phyloP scores from a whole-genome alignment of 1,284 basidiomycete species.

The Calocybe gambosa region DNA sequence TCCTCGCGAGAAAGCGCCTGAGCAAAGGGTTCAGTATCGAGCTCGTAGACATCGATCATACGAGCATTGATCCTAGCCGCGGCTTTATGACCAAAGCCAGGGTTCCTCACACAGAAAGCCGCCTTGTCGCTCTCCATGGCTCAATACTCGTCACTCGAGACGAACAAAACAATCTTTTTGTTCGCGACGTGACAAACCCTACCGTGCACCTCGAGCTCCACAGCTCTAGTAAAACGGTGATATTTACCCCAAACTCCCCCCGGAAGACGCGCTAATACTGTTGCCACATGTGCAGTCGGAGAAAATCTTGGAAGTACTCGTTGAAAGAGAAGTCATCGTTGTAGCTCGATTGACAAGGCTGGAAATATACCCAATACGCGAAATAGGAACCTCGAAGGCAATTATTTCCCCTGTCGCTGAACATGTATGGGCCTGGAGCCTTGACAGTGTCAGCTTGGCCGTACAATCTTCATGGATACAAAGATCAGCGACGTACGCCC shows the following conservation, averaged over 20 bases:
- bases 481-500: slow-evolving; percentile 13
- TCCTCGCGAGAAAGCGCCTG: slow-evolving; percentile 2
- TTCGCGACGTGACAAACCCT: slow-evolving; percentile 25
- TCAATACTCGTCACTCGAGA: slow-evolving; percentile 31
- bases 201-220: slow-evolving; percentile 24
- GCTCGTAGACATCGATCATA: slow-evolving; percentile 29
- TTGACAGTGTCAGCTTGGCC: slow-evolving; percentile 43
- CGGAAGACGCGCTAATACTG: neutral
- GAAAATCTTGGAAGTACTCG: slow-evolving; percentile 30
- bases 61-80: slow-evolving; percentile 24
- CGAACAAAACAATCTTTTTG: slow-evolving; percentile 23
- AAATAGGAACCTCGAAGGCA: neutral
- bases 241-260: neutral
- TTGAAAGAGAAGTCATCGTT: slow-evolving; percentile 35
- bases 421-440: slow-evolving; percentile 47
- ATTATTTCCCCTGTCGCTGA: slow-evolving; percentile 37
- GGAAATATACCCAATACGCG: slow-evolving; percentile 29
- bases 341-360: slow-evolving; percentile 34
- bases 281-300: slow-evolving; percentile 22
- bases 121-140: slow-evolving; percentile 30
- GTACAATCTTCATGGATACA: slow-evolving; percentile 18
- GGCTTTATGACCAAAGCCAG: slow-evolving; percentile 30
- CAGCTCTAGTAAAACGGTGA: slow-evolving; percentile 17
- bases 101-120: slow-evolving; percentile 26
- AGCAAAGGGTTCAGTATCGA: slow-evolving; percentile 25